phyloP scores from a whole-genome alignment of 169 alveolate species.

The Plasmodium vivax region DNA sequence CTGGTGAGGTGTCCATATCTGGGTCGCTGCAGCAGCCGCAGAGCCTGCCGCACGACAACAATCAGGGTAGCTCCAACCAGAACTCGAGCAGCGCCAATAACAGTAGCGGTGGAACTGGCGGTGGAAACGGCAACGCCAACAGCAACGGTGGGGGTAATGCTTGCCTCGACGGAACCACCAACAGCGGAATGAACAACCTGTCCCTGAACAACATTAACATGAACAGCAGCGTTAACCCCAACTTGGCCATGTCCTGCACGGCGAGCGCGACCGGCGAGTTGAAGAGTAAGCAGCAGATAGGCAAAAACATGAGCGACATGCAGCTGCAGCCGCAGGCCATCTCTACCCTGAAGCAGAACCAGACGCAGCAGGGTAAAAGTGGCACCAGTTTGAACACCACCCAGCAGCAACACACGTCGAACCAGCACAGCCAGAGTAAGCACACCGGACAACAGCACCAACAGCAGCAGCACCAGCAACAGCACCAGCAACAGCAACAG shows the following conservation, averaged over 20 bases:
- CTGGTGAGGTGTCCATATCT: conserved; percentile 53
- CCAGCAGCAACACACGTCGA: background rate
- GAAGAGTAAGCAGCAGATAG: conserved; percentile 51
- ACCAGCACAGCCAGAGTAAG: conserved; percentile 20
- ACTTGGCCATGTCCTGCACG: conserved; percentile 14
- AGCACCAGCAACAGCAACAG: conserved; percentile 14
- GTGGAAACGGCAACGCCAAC: background rate
- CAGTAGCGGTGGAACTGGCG: background rate
- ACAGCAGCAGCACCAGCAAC: too few relatives aligned
- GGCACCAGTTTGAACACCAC: background rate
- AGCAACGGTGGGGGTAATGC: background rate
- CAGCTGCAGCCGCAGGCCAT: conserved; percentile 23
- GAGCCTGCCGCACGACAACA: conserved; percentile 35
- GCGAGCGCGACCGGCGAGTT: conserved; percentile 23
- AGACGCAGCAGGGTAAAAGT: conserved; percentile 20
- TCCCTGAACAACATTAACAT: conserved; percentile 12
- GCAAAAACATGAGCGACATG: conserved; percentile 55
- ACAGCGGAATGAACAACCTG: conserved; percentile 37
- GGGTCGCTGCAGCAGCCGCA: conserved; percentile 23
- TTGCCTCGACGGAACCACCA: conserved; percentile 24
- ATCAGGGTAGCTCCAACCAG: conserved; percentile 27
- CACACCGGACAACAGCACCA: conserved; percentile 42
- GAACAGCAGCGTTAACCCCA: conserved; percentile 19
- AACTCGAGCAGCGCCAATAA: conserved; percentile 1
- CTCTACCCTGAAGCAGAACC: conserved; percentile 25